Evolutionary conservation across 2,329 filamentous ascomycete species (phyloP).

Genomic region (Aschersonia sp.): DNA sequence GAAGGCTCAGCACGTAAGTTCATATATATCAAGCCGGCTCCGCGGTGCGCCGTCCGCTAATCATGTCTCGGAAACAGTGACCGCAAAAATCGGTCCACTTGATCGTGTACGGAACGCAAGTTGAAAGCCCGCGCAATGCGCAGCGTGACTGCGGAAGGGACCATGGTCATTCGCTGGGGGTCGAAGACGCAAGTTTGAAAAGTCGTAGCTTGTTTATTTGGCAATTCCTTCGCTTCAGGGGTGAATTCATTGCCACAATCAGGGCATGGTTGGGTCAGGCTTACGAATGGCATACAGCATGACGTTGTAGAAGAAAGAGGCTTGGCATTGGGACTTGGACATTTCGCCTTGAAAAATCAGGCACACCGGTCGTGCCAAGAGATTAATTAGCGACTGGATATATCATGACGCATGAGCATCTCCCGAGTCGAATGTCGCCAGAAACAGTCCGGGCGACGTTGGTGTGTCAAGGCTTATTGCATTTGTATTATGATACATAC

Average conservation of each 20-base stretch:
- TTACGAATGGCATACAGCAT: neutral
- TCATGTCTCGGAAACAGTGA: neutral
- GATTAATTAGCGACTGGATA: neutral
- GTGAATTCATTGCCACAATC: too few relatives aligned
- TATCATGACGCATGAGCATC: neutral
- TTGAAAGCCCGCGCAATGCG: too few relatives aligned
- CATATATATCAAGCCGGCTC: neutral
- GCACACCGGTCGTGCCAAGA: neutral
- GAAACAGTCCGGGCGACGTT: too few relatives aligned
- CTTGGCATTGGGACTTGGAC: slow-evolving; percentile 1
- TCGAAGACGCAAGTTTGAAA: too few relatives aligned
- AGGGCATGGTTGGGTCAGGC: neutral
- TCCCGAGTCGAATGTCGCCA: neutral
- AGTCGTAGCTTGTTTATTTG: too few relatives aligned
- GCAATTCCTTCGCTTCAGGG: too few relatives aligned
- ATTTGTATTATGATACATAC: too few relatives aligned
- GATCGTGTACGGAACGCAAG: neutral
- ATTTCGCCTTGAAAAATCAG: neutral
- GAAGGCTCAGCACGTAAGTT: slow-evolving; percentile 81
- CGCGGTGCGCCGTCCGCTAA: neutral
- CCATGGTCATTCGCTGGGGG: too few relatives aligned
- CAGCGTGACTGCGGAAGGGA: too few relatives aligned
- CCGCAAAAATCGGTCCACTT: neutral
- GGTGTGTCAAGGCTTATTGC: too few relatives aligned
- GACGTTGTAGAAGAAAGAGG: slow-evolving; percentile 1